These are phyloP conservation scores for Volutella citrinella DNA, from an alignment of 2,329 filamentous ascomycete genomes.

Conservation along the genomic window DNA sequence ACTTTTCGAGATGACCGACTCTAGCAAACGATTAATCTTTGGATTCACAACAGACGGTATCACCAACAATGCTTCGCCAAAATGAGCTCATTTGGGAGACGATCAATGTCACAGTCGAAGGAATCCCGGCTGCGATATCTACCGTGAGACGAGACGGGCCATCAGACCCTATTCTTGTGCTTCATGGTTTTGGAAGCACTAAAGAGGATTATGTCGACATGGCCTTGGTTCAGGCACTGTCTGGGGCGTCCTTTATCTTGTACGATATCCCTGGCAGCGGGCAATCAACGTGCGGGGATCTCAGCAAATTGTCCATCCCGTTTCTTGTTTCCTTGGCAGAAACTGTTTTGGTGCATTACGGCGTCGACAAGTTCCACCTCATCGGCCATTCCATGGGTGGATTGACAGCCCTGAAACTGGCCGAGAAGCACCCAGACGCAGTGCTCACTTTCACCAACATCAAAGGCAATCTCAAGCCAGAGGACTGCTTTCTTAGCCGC, in stretches of 20 bases:
- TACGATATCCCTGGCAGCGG: constrained; percentile 25
- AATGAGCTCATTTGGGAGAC: too few species aligned
- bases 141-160: too few species aligned
- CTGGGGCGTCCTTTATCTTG: constrained; percentile 14
- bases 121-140: too few species aligned
- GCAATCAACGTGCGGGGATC: constrained; percentile 12
- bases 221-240: constrained; percentile 12
- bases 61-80: too few species aligned
- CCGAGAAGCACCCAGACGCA: constrained; percentile 2
- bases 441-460: constrained; percentile 23
- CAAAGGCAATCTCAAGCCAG: constrained; percentile 24
- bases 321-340: constrained; percentile 18
- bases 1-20: too few species aligned
- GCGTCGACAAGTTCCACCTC: constrained; percentile 16
- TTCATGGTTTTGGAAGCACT: constrained; percentile 24
- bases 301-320: constrained; percentile 11
- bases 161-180: constrained; percentile 21
- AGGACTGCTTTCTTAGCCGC: constrained; percentile 25
- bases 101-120: too few species aligned
- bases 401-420: constrained; percentile 18
- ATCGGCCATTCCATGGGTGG: constrained; percentile 29
- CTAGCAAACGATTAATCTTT: too few species aligned
- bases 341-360: constrained; percentile 12
- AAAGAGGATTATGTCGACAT: constrained; percentile 26
- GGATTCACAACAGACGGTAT: too few species aligned